A percentile compares a stretch with the other conserved stretches of the same genome.
These are phyloP conservation scores for Fusarium fracticaudum DNA, from an alignment of 2,329 filamentous ascomycete species.

Conservation along the genomic window DNA sequence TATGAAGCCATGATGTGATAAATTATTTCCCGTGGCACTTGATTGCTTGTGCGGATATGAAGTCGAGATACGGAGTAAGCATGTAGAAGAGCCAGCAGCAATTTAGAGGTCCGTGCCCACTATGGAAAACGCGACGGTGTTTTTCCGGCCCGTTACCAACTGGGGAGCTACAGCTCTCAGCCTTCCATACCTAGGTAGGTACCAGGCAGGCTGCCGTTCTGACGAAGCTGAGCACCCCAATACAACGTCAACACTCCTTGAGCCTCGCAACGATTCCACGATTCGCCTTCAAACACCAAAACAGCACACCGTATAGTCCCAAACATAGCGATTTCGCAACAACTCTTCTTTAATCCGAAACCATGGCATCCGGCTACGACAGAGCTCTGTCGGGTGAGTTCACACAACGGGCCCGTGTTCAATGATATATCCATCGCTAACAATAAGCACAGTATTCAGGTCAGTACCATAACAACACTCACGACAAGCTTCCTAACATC, in stretches of 20 bases:
- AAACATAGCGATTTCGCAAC: neutral
- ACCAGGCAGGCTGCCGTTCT: slow-evolving; percentile 51
- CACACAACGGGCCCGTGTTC: slow-evolving; percentile 36
- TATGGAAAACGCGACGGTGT: slow-evolving; percentile 38
- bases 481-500: slow-evolving; percentile 53
- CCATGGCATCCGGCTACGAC: slow-evolving; percentile 95
- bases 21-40: neutral
- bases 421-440: slow-evolving; percentile 57
- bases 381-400: slow-evolving; percentile 95
- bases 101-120: neutral
- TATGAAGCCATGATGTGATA: neutral
- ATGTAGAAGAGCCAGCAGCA: neutral
- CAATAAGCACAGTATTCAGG: slow-evolving; percentile 78
- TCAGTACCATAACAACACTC: slow-evolving; percentile 50
- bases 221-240: slow-evolving; percentile 50
- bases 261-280: slow-evolving; percentile 28
- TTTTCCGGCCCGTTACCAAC: slow-evolving; percentile 43
- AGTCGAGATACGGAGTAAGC: neutral
- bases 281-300: slow-evolving; percentile 19
- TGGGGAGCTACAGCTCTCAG: slow-evolving; percentile 45
- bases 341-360: slow-evolving; percentile 18
- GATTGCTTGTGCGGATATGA: neutral
- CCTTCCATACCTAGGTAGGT: slow-evolving; percentile 38
- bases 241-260: slow-evolving; percentile 38
- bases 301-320: neutral